A percentile compares a stretch with the other conserved stretches of the same genome.
phyloP scores from a whole-genome alignment of 208 protist species.

The Spongospora subterranea region DNA sequence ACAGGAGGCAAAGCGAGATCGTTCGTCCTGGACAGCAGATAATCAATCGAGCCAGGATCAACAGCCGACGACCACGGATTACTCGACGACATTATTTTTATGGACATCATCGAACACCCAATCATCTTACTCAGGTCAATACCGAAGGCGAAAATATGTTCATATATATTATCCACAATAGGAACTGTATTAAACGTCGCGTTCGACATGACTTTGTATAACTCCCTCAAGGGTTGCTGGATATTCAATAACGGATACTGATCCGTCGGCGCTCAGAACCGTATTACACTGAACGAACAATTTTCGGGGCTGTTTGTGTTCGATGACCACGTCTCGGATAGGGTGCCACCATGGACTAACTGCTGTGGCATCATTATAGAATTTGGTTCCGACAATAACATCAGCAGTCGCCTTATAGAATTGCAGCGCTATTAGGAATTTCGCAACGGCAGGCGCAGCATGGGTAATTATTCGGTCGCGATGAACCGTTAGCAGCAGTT shows the following conservation, averaged over 20 bases:
- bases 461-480: conserved; percentile 17
- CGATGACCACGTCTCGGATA: conserved; percentile 29
- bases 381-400: not conserved
- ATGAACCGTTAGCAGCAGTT: not conserved
- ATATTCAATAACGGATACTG: conserved; percentile 8
- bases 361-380: not conserved
- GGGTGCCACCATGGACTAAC: not conserved
- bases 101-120: too few species aligned
- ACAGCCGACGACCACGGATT: too few species aligned
- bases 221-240: conserved; percentile 14
- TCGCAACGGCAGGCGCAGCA: conserved; percentile 1
- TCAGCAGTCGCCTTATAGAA: conserved; percentile 45
- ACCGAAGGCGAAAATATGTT: too few species aligned
- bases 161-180: too few species aligned
- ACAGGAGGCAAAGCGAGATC: too few species aligned
- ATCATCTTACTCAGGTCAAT: too few species aligned
- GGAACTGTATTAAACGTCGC: not conserved
- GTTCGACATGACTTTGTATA: conserved; percentile 8
- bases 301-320: not conserved
- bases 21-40: too few species aligned
- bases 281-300: conserved; percentile 49
- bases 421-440: conserved; percentile 4
- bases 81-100: too few species aligned
- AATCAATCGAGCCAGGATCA: too few species aligned
- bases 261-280: conserved; percentile 19